phyloP scores from a whole-genome alignment of 2,329 filamentous ascomycete genomes.

The Ceratocystis papillata region DNA sequence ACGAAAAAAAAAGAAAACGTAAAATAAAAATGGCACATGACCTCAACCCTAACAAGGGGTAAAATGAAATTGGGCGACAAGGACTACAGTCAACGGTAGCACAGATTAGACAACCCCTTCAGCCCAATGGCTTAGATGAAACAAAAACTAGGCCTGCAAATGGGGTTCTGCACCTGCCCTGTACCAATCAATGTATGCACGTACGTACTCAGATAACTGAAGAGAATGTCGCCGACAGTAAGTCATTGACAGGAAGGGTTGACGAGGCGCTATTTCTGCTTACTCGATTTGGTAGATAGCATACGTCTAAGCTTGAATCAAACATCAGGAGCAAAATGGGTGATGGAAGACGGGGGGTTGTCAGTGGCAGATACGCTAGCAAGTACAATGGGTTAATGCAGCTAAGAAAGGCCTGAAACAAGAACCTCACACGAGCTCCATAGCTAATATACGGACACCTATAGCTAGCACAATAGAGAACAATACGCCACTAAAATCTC shows the following conservation, averaged over 20 bases:
- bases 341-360: background rate
- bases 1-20: background rate
- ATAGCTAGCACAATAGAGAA: background rate
- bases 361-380: background rate
- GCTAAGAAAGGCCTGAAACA: conserved; percentile 8
- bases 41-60: background rate
- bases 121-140: conserved; percentile 6
- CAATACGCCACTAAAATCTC: background rate
- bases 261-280: background rate
- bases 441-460: background rate
- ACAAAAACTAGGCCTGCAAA: background rate
- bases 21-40: background rate
- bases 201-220: background rate
- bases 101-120: background rate
- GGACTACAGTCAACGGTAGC: background rate
- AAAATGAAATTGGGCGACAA: background rate
- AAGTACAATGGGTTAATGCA: background rate
- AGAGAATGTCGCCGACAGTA: background rate
- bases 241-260: background rate
- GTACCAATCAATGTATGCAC: background rate
- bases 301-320: background rate
- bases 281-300: background rate
- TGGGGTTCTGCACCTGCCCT: background rate
- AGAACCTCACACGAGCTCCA: background rate
- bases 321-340: background rate